Evolutionary conservation across 768 basidiomycete species (phyloP), one percentile per base, ranked within the genome.

Genomic region (Botryobasidium botryosum): DNA sequence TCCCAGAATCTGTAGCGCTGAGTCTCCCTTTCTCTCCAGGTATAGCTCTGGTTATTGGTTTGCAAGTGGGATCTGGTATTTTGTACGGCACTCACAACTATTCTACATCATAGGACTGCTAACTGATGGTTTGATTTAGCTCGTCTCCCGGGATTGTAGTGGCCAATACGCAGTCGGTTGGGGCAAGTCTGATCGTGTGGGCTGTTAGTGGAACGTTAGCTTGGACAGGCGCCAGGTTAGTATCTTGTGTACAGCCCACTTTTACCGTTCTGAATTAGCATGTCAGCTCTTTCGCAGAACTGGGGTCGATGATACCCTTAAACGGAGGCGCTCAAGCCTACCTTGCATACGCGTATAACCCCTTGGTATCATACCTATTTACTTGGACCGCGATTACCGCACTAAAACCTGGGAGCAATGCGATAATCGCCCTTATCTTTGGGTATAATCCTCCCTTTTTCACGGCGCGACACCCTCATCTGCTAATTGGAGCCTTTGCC

Each of bases 381-480:
- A 79, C 88, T 13, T 99, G 90, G 87, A 90, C 87, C 12, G 80
- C 86, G 3, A 91, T 91, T 44, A 79, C 82, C 32, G 81, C 83
- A 13, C 63, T 92, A 15, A 88, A 79, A 56, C 88, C 90, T 79
- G 83, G 84, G 45, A 61, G 70, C 32, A 79, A 75, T 54, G 84
- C 91, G 1, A 85, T 92, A 29, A 78, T 92, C 39, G 77, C 79
- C 35, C 75, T 96, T 37, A 90, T 87, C 43, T 86, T 86, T 57
- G 75, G 79, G 54, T 51, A 21, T 1, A 37, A 15, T 32, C 40
- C 2, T 31, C 23, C 31, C 44, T 15, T 49, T 32, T 27, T 48
- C 48, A 15, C 10, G 20, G 21, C 45, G 40, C 15, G 28, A 44
- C 17, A 35, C 35, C 1, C 17, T 47, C 1, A 26, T 38, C 25